Conservation (phyloP, 2,329 filamentous ascomycete species). For the Rhynchosporium graminicola region DNA sequence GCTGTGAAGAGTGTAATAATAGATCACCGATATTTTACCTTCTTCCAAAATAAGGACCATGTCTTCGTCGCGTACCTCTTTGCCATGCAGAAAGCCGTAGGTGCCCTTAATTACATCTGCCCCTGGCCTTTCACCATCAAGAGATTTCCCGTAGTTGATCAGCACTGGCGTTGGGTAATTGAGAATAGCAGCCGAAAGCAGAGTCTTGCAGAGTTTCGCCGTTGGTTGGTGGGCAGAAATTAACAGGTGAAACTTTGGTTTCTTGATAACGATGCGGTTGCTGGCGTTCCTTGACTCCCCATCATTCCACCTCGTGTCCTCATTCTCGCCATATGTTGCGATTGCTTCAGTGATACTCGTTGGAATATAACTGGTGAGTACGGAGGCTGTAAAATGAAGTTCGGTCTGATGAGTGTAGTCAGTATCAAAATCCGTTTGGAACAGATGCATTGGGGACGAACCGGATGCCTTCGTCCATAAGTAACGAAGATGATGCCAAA, state of each 20-base stretch:
- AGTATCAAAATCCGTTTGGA: neutral
- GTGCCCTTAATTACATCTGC: slow-evolving; percentile 23
- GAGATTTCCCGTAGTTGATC: slow-evolving; percentile 44
- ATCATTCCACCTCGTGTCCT: slow-evolving; percentile 26
- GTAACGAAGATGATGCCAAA: slow-evolving; percentile 21
- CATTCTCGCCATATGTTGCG: slow-evolving; percentile 14
- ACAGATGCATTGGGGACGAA: neutral
- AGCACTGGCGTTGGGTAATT: slow-evolving; percentile 59
- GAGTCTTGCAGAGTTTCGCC: slow-evolving; percentile 54
- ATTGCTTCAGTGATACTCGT: slow-evolving; percentile 22
- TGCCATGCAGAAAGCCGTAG: slow-evolving; percentile 48
- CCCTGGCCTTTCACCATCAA: slow-evolving; percentile 12
- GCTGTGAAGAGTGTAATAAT: neutral
- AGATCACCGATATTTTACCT: slow-evolving; percentile 10
- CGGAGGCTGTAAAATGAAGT: slow-evolving; percentile 21
- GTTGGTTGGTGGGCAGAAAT: slow-evolving; percentile 49
- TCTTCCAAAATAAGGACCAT: slow-evolving; percentile 56
- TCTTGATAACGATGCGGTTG: slow-evolving; percentile 19
- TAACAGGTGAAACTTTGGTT: slow-evolving; percentile 53
- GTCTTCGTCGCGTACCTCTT: slow-evolving; percentile 53
- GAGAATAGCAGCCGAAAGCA: slow-evolving; percentile 58
- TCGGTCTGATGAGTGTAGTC: slow-evolving; percentile 20
- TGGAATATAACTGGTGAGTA: slow-evolving; percentile 24
- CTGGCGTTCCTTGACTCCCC: slow-evolving; percentile 17
- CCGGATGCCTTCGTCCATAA: slow-evolving; percentile 16